phyloP scores from a whole-genome alignment of 2,329 filamentous ascomycete genomes.

The Macroventuria anomochaeta region DNA sequence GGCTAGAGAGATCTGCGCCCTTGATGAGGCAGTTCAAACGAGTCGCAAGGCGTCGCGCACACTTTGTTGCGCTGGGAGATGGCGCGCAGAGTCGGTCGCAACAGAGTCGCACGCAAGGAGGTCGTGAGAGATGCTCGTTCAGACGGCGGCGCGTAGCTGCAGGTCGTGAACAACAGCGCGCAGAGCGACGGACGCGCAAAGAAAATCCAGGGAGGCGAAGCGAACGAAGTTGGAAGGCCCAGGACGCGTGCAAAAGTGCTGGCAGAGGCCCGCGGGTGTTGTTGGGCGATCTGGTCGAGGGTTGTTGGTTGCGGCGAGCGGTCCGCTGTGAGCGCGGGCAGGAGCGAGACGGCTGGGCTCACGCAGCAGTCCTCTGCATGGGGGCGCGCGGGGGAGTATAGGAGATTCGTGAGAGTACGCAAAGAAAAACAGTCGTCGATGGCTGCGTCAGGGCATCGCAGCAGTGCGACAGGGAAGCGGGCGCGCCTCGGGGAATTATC shows the following conservation, averaged over 20 bases:
- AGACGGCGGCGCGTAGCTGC: constrained; percentile 32
- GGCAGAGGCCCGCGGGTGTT: constrained; percentile 8
- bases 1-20: constrained; percentile 32
- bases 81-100: constrained; percentile 24
- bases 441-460: constrained; percentile 33
- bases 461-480: constrained; percentile 30
- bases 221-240: constrained; percentile 10
- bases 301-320: constrained; percentile 25
- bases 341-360: constrained; percentile 27
- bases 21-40: constrained; percentile 22
- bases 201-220: constrained; percentile 14
- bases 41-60: constrained; percentile 32
- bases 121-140: constrained; percentile 24
- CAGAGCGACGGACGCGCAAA: constrained; percentile 18
- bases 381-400: constrained; percentile 10
- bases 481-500: constrained; percentile 30
- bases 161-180: constrained; percentile 12
- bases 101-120: constrained; percentile 28
- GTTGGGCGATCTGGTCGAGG: constrained; percentile 17
- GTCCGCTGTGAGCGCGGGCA: constrained; percentile 24
- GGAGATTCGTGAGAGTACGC: constrained; percentile 23
- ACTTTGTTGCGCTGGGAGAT: constrained; percentile 16
- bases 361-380: constrained; percentile 13
- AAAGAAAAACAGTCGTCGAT: constrained; percentile 37
- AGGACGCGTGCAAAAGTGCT: constrained; percentile 14